Evolutionary conservation across 1,139 yeast genomes (phyloP).

Genomic region (Magnusiomyces sp.): DNA sequence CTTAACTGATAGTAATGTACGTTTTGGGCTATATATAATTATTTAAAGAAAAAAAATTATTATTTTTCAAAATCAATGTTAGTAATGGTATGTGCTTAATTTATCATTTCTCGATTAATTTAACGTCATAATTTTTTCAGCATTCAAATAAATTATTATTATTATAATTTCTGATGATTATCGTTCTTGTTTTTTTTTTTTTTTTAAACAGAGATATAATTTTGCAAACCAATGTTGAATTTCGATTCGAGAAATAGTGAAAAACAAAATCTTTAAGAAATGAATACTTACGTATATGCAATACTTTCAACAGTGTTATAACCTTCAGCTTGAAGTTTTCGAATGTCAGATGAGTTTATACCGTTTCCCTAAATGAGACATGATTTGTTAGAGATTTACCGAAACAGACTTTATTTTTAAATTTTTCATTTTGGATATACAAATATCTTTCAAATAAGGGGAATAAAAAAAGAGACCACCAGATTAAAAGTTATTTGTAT

Average conservation of each 20-base stretch:
- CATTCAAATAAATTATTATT: too few species aligned
- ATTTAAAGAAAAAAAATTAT: conserved; percentile 2
- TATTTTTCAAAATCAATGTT: not conserved
- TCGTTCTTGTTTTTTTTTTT: too few species aligned
- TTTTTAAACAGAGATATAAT: too few species aligned
- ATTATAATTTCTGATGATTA: too few species aligned
- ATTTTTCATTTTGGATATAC: too few species aligned
- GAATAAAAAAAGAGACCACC: conserved; percentile 10
- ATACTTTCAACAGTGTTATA: conserved; percentile 84
- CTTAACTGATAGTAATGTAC: conserved; percentile 65
- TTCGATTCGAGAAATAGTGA: too few species aligned
- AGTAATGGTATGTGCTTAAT: not conserved
- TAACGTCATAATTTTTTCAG: too few species aligned
- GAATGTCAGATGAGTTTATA: conserved; percentile 68
- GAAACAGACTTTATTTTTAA: too few species aligned
- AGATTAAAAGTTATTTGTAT: not conserved
- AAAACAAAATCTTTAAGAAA: too few species aligned
- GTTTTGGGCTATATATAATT: conserved; percentile 43
- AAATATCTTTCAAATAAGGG: too few species aligned
- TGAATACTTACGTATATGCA: conserved; percentile 60
- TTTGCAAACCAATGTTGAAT: too few species aligned
- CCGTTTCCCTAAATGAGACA: conserved; percentile 84
- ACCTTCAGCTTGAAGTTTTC: conserved; percentile 75
- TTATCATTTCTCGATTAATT: conserved; percentile 14
- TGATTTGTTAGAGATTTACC: too few species aligned